A percentile compares a stretch with the other conserved stretches of the same genome.
Conservation (phyloP, 2,329 filamentous ascomycete species). For the Aphanoascus verrucosus region DNA sequence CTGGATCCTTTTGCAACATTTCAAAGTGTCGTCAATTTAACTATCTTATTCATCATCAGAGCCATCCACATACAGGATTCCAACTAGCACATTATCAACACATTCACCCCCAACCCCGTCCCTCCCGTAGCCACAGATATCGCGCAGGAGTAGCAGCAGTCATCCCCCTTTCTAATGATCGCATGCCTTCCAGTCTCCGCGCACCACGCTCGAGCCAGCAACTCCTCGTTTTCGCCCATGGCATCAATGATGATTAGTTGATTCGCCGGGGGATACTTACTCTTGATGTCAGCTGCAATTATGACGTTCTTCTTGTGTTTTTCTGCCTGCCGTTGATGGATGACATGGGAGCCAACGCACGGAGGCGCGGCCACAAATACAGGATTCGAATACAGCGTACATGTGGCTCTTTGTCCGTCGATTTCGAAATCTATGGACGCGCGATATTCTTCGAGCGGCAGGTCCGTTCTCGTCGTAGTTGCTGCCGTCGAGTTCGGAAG, state of each 20-base stretch:
- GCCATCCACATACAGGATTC: too few species aligned
- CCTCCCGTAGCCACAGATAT: neutral
- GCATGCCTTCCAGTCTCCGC: constrained; percentile 7
- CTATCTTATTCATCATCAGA: too few species aligned
- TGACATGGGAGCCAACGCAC: constrained; percentile 5
- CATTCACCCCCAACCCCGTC: neutral
- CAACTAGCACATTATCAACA: constrained; percentile 4
- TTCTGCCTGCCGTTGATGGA: constrained; percentile 1
- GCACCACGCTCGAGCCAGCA: constrained; percentile 6
- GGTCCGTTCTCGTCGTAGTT: neutral
- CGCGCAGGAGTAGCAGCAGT: constrained; percentile 8
- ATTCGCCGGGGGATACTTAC: constrained; percentile 1
- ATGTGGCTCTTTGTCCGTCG: neutral
- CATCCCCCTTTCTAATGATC: constrained; percentile 1
- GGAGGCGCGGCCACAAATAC: constrained; percentile 1
- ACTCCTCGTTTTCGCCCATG: constrained; percentile 6
- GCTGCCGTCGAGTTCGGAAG: neutral
- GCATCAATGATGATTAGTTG: constrained; percentile 9
- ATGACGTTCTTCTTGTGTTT: constrained; percentile 2
- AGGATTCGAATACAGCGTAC: constrained; percentile 2
- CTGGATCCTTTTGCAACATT: too few species aligned
- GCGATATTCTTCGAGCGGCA: neutral
- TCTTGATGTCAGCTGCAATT: constrained; percentile 2
- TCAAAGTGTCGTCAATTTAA: neutral
- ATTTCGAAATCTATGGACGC: neutral